These are phyloP conservation scores for Capsicum pubescens DNA, from an alignment of 257 asterid species.

Conservation along the genomic window DNA sequence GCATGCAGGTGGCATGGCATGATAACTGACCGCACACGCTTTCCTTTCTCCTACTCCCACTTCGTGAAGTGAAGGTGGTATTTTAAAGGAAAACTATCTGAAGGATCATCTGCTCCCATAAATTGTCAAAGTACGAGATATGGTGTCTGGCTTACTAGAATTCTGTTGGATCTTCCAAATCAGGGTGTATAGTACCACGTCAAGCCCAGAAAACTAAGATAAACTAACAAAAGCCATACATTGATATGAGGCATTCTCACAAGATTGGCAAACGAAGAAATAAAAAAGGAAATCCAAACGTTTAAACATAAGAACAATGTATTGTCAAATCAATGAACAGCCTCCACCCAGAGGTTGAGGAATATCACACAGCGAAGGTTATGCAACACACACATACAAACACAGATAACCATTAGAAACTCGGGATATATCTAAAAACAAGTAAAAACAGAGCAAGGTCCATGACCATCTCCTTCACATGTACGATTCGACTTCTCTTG, in stretches of 20 bases:
- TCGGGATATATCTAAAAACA: background rate
- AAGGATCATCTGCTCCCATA: background rate
- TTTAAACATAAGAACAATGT: background rate
- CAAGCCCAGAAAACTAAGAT: background rate
- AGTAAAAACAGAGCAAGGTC: background rate
- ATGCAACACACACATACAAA: background rate
- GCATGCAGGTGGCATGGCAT: background rate
- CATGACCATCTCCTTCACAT: background rate
- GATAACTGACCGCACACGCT: background rate
- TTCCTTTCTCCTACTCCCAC: too few species aligned
- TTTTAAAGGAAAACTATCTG: background rate
- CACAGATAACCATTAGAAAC: background rate
- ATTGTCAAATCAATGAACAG: background rate
- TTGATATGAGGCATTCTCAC: background rate
- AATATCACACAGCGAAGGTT: background rate
- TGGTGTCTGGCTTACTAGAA: background rate
- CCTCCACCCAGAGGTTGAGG: background rate
- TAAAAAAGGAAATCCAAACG: background rate
- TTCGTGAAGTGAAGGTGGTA: background rate
- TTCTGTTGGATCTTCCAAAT: background rate
- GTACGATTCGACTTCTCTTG: background rate
- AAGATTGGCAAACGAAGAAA: background rate
- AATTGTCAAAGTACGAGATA: slow-evolving; percentile 6
- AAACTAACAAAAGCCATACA: background rate
- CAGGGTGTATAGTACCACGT: background rate